phyloP scores from a whole-genome alignment of 2,329 filamentous ascomycete genomes.

The Pyricularia grisea region DNA sequence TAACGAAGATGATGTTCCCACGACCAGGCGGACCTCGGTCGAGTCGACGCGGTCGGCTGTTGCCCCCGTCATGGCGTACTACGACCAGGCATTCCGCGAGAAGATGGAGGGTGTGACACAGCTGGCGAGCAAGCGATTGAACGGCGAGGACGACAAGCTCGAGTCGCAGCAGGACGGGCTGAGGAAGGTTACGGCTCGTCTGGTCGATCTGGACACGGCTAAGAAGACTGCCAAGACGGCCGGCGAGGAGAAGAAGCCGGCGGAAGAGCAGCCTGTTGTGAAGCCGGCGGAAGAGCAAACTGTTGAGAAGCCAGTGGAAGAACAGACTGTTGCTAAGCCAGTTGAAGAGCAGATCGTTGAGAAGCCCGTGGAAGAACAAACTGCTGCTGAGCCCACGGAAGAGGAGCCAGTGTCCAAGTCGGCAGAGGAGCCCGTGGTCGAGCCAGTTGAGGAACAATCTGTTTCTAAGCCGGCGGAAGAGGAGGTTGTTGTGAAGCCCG shows the following conservation, averaged over 20 bases:
- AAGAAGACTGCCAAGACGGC: background rate
- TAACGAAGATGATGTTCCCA: background rate
- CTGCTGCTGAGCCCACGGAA: background rate
- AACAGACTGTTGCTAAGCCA: background rate
- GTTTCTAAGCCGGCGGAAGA: background rate
- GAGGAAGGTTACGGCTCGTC: background rate
- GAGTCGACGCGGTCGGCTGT: background rate
- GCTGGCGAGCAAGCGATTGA: background rate
- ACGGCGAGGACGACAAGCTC: background rate
- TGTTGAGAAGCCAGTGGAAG: background rate
- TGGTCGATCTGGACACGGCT: background rate
- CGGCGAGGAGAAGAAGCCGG: background rate
- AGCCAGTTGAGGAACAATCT: background rate
- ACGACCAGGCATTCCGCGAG: constrained; percentile 2
- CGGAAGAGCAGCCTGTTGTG: background rate
- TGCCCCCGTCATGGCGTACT: background rate
- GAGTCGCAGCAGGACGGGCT: background rate
- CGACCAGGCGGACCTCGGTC: background rate
- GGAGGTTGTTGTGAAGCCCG: too few species aligned
- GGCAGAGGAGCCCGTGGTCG: too few species aligned
- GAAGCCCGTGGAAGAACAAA: background rate
- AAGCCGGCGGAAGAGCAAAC: background rate
- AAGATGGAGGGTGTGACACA: background rate
- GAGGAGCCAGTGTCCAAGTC: background rate
- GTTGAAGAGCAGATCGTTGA: background rate